Conservation (phyloP, 1,284 basidiomycete species). For the Trametes versicolor region DNA sequence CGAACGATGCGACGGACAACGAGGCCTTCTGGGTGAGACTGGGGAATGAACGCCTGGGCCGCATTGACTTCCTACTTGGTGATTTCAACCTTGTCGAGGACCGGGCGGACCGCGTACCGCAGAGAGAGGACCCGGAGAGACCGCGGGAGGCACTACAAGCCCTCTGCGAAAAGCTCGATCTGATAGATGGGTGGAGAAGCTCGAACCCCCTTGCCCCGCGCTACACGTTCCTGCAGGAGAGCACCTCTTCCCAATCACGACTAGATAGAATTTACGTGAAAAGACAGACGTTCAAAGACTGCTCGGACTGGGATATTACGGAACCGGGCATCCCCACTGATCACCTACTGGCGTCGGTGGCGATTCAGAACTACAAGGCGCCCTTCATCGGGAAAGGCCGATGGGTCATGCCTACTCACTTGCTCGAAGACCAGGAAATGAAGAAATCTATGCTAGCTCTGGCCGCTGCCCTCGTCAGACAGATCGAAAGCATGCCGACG, state of each 20-base stretch:
- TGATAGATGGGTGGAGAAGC: background rate
- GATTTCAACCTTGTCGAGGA: background rate
- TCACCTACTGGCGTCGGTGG: background rate
- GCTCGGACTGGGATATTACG: background rate
- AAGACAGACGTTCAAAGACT: background rate
- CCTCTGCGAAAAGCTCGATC: background rate
- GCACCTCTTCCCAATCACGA: background rate
- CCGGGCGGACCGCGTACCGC: background rate
- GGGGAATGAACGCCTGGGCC: background rate
- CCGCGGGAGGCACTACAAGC: background rate
- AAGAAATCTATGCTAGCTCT: background rate
- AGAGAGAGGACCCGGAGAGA: background rate
- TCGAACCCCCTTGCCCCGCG: background rate
- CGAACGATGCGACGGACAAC: background rate
- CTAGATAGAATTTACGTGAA: background rate
- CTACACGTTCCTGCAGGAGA: background rate
- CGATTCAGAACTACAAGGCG: background rate
- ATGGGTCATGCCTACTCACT: background rate
- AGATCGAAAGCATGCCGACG: background rate
- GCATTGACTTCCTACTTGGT: background rate
- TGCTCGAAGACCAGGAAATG: background rate
- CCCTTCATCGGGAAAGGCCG: slow-evolving; percentile 3
- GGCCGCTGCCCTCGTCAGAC: background rate
- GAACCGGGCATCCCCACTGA: background rate
- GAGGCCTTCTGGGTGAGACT: background rate